Evolutionary conservation across 2,329 filamentous ascomycete species (phyloP).

Genomic region (Exophiala calicioides): DNA sequence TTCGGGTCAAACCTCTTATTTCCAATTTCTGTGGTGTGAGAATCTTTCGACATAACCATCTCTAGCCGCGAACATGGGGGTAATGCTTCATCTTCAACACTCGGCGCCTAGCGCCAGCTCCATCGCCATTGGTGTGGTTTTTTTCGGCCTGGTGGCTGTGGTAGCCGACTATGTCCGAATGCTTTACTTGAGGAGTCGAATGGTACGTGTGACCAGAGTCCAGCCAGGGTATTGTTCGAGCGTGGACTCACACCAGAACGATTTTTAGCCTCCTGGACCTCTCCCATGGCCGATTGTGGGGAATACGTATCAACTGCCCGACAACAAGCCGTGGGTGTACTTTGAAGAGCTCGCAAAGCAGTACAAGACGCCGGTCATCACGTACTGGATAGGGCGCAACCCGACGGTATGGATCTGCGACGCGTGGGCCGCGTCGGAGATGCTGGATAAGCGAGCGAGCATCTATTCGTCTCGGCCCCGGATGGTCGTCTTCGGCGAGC

Average conservation of each 20-base stretch:
- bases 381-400: conserved; percentile 56
- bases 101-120: conserved; percentile 22
- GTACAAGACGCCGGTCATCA: conserved; percentile 54
- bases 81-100: conserved; percentile 23
- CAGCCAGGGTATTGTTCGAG: no score
- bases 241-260: no score
- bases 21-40: conserved; percentile 3
- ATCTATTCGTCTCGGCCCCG: conserved; percentile 37
- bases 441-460: conserved; percentile 37
- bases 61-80: conserved; percentile 18
- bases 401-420: conserved; percentile 36
- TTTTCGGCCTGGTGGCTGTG: conserved; percentile 21
- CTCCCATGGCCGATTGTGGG: conserved; percentile 57
- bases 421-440: conserved; percentile 35
- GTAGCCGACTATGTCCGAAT: conserved; percentile 32
- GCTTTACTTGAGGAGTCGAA: conserved; percentile 32
- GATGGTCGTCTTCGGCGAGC: conserved; percentile 37
- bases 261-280: conserved; percentile 55
- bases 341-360: conserved; percentile 56
- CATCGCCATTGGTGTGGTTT: conserved; percentile 17
- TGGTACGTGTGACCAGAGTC: no score
- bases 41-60: background rate
- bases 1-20: background rate
- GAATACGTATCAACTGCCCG: conserved; percentile 58
- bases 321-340: conserved; percentile 59